Conservation (phyloP, 345 rosid genomes). For the Psidium guajava region DNA sequence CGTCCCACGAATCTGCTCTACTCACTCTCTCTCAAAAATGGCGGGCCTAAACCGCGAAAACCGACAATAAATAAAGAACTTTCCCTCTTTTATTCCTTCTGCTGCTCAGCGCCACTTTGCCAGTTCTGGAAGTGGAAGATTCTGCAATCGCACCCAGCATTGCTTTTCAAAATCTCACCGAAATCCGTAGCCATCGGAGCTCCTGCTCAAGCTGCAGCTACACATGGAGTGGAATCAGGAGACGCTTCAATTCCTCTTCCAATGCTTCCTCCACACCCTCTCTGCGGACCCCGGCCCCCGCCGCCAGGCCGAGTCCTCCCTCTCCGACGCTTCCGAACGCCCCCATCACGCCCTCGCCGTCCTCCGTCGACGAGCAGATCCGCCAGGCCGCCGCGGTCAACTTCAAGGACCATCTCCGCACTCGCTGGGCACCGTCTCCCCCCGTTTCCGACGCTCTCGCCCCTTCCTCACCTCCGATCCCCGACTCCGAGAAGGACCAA, state of each 20-base stretch:
- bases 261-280: conserved; percentile 72
- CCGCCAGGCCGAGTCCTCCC: conserved; percentile 64
- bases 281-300: conserved; percentile 74
- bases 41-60: no score
- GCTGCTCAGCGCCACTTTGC: no score
- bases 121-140: no score
- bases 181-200: no score
- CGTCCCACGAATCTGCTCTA: no score
- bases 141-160: no score
- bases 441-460: conserved; percentile 19
- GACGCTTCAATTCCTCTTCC: conserved; percentile 60
- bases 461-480: conserved; percentile 27
- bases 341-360: conserved; percentile 39
- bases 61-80: no score
- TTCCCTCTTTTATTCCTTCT: no score
- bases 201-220: not conserved
- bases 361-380: conserved; percentile 68
- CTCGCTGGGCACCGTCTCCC: conserved; percentile 56
- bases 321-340: conserved; percentile 45
- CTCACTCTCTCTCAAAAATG: no score
- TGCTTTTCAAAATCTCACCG: no score
- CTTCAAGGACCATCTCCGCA: conserved; percentile 86
- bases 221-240: conserved; percentile 50
- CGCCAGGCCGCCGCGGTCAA: conserved; percentile 93
- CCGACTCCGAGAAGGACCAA: conserved; percentile 63